phyloP scores from a whole-genome alignment of 169 alveolate species.

The Plasmodium yoelii region DNA sequence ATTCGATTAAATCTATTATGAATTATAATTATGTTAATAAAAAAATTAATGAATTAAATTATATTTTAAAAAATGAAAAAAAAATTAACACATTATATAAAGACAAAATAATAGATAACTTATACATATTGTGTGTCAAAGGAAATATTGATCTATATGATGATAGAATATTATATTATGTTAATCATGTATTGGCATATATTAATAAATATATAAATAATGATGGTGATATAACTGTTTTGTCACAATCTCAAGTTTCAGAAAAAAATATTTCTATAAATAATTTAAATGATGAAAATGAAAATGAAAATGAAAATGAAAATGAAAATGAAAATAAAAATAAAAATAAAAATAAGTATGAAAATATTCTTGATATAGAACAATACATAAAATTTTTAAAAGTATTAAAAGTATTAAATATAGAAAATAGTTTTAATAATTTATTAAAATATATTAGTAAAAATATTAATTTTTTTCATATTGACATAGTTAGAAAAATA shows the following conservation, averaged over 20 bases:
- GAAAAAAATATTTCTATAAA: neutral
- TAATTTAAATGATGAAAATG: neutral
- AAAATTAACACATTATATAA: neutral
- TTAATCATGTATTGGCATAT: conserved; percentile 13
- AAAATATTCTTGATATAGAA: conserved; percentile 21
- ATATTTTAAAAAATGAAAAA: neutral
- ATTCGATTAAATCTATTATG: conserved; percentile 27
- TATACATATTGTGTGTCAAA: conserved; percentile 53
- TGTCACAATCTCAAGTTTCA: neutral
- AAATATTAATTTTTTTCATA: conserved; percentile 53
- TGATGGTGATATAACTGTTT: neutral
- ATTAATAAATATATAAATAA: conserved; percentile 18
- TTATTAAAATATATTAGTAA: conserved; percentile 40
- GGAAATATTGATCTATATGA: conserved; percentile 51
- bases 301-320: neutral
- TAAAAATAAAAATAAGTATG: too few species aligned
- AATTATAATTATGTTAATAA: conserved; percentile 58
- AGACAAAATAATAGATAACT: conserved; percentile 39
- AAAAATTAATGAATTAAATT: conserved; percentile 31
- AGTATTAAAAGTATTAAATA: conserved; percentile 39
- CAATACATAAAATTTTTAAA: conserved; percentile 43
- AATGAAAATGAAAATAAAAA: neutral
- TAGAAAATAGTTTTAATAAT: conserved; percentile 17
- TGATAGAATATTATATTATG: conserved; percentile 44
- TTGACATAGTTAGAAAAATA: conserved; percentile 47